Evolutionary conservation across 2,329 filamentous ascomycete genomes (phyloP), one percentile per base, ranked within the genome.

Genomic region (Fusarium kyushuense): DNA sequence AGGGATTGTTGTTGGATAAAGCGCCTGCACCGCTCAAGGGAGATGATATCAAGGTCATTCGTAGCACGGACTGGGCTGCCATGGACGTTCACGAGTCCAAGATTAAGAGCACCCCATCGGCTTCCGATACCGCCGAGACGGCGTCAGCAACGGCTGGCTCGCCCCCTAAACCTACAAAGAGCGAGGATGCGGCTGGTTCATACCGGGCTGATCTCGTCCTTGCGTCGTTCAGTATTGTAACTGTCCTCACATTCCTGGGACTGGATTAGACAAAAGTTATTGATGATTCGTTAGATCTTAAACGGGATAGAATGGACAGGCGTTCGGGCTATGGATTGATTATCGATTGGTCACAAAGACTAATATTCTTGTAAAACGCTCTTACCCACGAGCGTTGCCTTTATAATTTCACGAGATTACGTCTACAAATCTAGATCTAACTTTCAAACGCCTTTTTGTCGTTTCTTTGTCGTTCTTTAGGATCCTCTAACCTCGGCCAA

Each of bases 1-100:
- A 90, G 74, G 87, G 87, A 5, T 79, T 90, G 5, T 77, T 91
- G 48, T 79, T 82, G 16, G 72, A 77, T 16, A 70, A 79, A 7
- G 79, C 83, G 2, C 61, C 74, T 6, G 76, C 81, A 8, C 87
- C 87, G 1, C 77, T 86, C 33, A 78, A 77, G 71, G 82, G 79
- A 10, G 78, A 80, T 17, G 78, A 85, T 45, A 85, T 87, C 73
- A 79, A 83, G 74, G 77, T 78, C 27, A 79, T 86, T 32, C 74
- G 80, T 49, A 61, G 75, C 23, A 70, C 63, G 12, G 63, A 70
- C 35, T 75, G 73, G 73, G 46, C 60, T 29, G 55, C 57, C 41
- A 33, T 56, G 55, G 65, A 63, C 9, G 40, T 40, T 13, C 46
- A 61, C 38, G 63, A 71, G 42, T 46, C 55, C 52, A 68, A 65